Conservation (phyloP, 1,284 basidiomycete species). For the Cutaneotrichosporon sp. region DNA sequence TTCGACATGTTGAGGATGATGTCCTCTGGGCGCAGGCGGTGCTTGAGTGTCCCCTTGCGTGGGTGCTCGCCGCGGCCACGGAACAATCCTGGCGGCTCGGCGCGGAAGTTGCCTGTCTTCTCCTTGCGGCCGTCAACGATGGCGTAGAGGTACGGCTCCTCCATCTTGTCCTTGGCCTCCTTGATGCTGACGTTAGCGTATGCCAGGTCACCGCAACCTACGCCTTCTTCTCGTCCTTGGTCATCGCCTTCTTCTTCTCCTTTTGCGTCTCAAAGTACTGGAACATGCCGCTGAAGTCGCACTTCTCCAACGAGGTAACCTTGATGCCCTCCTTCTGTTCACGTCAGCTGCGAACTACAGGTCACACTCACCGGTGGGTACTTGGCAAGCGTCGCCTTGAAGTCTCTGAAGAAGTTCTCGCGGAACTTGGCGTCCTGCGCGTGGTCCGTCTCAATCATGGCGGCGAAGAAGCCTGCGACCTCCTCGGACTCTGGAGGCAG, state of each 20-base stretch:
- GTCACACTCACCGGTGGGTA: conserved; percentile 74
- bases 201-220: conserved; percentile 24
- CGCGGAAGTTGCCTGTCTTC: conserved; percentile 96
- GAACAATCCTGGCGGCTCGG: conserved; percentile 97
- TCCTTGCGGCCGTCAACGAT: conserved; percentile 93
- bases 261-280: conserved; percentile 90
- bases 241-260: conserved; percentile 87
- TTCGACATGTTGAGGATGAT: conserved; percentile 91
- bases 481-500: conserved; percentile 89
- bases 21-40: conserved; percentile 85
- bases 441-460: conserved; percentile 91
- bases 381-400: conserved; percentile 72
- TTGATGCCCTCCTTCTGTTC: conserved; percentile 62
- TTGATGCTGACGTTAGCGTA: conserved; percentile 58
- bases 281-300: conserved; percentile 95
- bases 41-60: conserved; percentile 94
- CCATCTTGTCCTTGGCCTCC: conserved; percentile 77
- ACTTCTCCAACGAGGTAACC: conserved; percentile 75
- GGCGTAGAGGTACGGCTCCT: conserved; percentile 83
- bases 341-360: neutral
- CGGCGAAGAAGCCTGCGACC: conserved; percentile 94
- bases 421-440: conserved; percentile 86
- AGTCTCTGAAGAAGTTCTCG: conserved; percentile 96
- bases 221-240: conserved; percentile 83
- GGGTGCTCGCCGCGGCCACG: conserved; percentile 98